These are phyloP conservation scores for Metschnikowia borealis DNA, from an alignment of 805 yeast genomes.

Conservation along the genomic window DNA sequence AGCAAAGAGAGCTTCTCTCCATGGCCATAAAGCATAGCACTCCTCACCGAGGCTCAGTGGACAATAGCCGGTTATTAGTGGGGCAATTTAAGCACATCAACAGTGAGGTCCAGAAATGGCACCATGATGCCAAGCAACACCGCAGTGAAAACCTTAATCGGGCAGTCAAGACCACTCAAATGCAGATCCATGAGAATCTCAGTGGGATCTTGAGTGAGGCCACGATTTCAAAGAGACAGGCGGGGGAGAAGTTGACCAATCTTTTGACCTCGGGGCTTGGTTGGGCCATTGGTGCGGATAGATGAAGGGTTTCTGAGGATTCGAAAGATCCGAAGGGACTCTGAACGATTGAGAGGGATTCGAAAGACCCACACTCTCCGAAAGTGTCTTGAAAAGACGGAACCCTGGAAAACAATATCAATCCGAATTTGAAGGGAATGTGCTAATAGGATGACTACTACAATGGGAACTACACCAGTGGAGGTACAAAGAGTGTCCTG, in stretches of 20 bases:
- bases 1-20: conserved; percentile 55
- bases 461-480: too few species aligned
- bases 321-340: too few species aligned
- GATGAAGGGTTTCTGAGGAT: too few species aligned
- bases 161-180: conserved; percentile 14
- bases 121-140: conserved; percentile 11
- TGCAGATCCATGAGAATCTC: conserved; percentile 19
- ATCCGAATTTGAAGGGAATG: too few species aligned
- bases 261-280: conserved; percentile 54
- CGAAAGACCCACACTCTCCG: not conserved
- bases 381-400: not conserved
- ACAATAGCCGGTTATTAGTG: conserved; percentile 51
- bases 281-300: conserved; percentile 58
- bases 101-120: conserved; percentile 25
- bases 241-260: conserved; percentile 46
- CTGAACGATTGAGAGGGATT: too few species aligned
- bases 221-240: conserved; percentile 25
- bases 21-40: conserved; percentile 40
- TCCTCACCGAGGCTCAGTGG: conserved; percentile 42
- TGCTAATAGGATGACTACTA: too few species aligned
- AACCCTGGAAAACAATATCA: too few species aligned
- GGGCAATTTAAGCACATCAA: conserved; percentile 61
- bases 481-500: too few species aligned
- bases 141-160: conserved; percentile 12
- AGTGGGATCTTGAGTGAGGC: conserved; percentile 30